Conservation (phyloP, 345 rosid genomes). For the Acer saccharum region DNA sequence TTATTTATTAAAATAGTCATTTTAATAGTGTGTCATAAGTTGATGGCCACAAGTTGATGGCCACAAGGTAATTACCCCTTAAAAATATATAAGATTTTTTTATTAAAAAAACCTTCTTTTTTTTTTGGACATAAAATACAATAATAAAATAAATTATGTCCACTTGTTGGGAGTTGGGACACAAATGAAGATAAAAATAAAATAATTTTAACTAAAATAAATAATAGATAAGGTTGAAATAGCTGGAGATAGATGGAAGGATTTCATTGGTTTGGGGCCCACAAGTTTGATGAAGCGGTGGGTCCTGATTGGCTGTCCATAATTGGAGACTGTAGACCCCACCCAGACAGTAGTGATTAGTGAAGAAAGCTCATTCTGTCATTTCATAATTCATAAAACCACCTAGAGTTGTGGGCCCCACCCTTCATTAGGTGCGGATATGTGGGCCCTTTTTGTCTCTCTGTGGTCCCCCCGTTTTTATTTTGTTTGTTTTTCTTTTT, state of each 20-base stretch:
- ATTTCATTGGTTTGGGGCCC: conserved; percentile 7
- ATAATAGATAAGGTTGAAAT: neutral
- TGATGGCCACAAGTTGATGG: too few relatives aligned
- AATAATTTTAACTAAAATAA: too few relatives aligned
- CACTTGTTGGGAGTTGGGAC: conserved; percentile 18
- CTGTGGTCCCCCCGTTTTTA: too few relatives aligned
- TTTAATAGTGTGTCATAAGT: too few relatives aligned
- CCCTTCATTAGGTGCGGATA: too few relatives aligned
- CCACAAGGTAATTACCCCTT: too few relatives aligned
- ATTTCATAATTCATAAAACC: conserved; percentile 11
- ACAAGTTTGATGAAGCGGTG: neutral
- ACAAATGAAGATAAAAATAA: neutral
- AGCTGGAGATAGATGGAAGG: conserved; percentile 19
- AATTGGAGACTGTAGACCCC: conserved; percentile 20
- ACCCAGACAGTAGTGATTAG: conserved; percentile 12
- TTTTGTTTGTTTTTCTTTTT: too few relatives aligned
- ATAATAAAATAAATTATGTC: conserved; percentile 7
- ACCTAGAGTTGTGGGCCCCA: conserved; percentile 24
- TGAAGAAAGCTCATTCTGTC: conserved; percentile 12
- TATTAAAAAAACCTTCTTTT: neutral
- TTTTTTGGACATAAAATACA: neutral
- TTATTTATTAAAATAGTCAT: too few relatives aligned
- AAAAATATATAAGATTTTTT: neutral
- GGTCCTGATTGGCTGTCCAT: conserved; percentile 32
- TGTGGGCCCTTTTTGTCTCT: neutral